Percentiles rank a stretch among this genome's conserved stretches.
Conservation (phyloP, 2,329 filamentous ascomycete genomes). For the Aspergillus fructus region DNA sequence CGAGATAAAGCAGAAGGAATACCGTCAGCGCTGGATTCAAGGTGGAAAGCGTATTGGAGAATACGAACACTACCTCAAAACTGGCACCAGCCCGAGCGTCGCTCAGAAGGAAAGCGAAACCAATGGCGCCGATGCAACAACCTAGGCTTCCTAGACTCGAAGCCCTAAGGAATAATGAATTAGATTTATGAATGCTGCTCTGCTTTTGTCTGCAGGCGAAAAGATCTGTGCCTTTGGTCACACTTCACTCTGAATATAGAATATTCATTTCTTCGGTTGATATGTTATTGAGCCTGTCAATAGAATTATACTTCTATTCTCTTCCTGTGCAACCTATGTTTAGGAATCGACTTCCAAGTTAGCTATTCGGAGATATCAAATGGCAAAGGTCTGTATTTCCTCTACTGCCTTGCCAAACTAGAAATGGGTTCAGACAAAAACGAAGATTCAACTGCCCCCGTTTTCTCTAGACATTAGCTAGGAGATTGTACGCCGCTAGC, state of each 20-base stretch:
- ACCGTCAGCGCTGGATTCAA: slow-evolving; percentile 70
- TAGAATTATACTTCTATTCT: too few relatives aligned
- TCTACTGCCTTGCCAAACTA: too few relatives aligned
- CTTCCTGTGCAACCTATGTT: too few relatives aligned
- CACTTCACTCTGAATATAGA: background rate
- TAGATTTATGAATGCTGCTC: background rate
- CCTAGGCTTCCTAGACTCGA: background rate
- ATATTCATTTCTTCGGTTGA: background rate
- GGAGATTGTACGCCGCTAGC: too few relatives aligned
- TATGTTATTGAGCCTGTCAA: too few relatives aligned
- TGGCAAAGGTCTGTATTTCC: too few relatives aligned
- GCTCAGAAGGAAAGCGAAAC: slow-evolving; percentile 27
- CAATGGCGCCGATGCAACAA: background rate
- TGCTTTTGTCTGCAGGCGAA: background rate
- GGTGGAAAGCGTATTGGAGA: slow-evolving; percentile 82
- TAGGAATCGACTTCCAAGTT: too few relatives aligned
- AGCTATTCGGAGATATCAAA: too few relatives aligned
- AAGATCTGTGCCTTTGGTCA: background rate
- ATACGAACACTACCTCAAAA: slow-evolving; percentile 81
- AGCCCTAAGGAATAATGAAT: background rate
- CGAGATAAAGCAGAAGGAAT: slow-evolving; percentile 62
- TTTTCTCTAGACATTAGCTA: too few relatives aligned
- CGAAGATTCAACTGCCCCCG: too few relatives aligned
- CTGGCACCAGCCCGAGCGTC: slow-evolving; percentile 51
- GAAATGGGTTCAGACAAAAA: too few relatives aligned